phyloP scores from a whole-genome alignment of 2,329 filamentous ascomycete genomes.

The Colletotrichum sp. region DNA sequence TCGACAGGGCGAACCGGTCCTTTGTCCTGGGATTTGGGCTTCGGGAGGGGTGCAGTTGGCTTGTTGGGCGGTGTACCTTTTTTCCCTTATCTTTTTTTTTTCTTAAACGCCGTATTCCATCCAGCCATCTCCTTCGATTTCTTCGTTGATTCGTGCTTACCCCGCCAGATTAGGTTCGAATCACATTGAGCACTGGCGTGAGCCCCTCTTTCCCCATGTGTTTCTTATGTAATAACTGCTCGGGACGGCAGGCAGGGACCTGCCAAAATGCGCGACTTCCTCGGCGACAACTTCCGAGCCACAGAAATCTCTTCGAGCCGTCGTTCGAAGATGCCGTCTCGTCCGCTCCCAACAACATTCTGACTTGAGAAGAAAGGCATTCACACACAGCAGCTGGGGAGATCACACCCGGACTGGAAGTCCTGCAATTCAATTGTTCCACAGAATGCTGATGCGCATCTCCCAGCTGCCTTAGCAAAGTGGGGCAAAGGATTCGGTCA shows the following conservation, averaged over 20 bases:
- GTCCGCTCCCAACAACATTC: neutral
- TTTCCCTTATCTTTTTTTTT: neutral
- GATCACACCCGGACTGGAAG: neutral
- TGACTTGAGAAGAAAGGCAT: neutral
- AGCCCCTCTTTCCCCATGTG: neutral
- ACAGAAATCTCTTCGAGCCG: neutral
- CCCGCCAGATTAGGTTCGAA: constrained; percentile 6
- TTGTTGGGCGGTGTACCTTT: neutral
- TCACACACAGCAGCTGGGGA: neutral
- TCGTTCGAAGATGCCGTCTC: neutral
- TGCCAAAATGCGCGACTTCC: neutral
- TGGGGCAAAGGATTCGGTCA: constrained; percentile 4
- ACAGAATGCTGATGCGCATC: neutral
- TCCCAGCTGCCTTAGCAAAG: neutral
- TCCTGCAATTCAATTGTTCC: neutral
- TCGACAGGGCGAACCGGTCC: neutral
- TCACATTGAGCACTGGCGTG: neutral
- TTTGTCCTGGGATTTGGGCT: neutral
- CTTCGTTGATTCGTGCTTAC: constrained; percentile 1
- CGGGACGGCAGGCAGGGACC: neutral
- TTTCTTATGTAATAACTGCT: neutral
- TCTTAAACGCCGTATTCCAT: neutral
- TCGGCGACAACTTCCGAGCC: neutral
- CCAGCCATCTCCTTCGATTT: neutral
- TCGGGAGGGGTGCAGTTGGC: neutral